Evolutionary conservation across 768 basidiomycete species (phyloP), one percentile per base, ranked within the genome.

Genomic region (Suillus subluteus): DNA sequence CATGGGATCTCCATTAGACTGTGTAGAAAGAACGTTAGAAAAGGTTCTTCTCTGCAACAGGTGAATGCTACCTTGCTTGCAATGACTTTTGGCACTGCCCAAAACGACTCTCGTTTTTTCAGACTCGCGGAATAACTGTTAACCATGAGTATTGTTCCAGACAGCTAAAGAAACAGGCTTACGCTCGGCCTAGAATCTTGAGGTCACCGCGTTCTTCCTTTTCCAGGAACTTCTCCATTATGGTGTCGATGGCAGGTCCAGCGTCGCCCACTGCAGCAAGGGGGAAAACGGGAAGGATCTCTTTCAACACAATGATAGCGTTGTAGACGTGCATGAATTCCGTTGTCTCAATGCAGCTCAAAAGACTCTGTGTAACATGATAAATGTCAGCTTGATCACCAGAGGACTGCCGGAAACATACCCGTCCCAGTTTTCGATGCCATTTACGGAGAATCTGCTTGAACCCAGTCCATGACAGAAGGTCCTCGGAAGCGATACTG

Each of bases 301-400:
- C 94, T 73, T 96, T 94, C 69, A 98, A 83, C 37, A 99, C 90
- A 46, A 96, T 87, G 77, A 99, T 92, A n/a, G 94, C 86, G 74
- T 99, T 99, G 78, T 97, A 96, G 63, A 98, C 93, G 72, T 95
- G 95, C 92, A 98, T 97, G 76, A 96, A 99, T 73, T 96, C 96
- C 61, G 87, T 87, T 2, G 95, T 91, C 72, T 90, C 86, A 67
- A 98, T 90, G 74, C 92, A 95, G 40, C 88, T 90, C 23, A 84
- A 81, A 70, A 98, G 88, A 65, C 87, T 88, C 96, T 96, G 72
- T 23, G 26, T 41, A 66, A 48, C 43, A 38, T 30, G 23, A 16
- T 1, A 65, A 18, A 68, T 62, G 59, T n/a, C 54, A 37, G 32
- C 16, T 46, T 52, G 38, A 40, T 43, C 16, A 2, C 26, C 30